Percentiles rank a stretch among this genome's conserved stretches.
Evolutionary conservation across 1,139 yeast species (phyloP).

Genomic region (Yamadazyma spencermartinsiae): DNA sequence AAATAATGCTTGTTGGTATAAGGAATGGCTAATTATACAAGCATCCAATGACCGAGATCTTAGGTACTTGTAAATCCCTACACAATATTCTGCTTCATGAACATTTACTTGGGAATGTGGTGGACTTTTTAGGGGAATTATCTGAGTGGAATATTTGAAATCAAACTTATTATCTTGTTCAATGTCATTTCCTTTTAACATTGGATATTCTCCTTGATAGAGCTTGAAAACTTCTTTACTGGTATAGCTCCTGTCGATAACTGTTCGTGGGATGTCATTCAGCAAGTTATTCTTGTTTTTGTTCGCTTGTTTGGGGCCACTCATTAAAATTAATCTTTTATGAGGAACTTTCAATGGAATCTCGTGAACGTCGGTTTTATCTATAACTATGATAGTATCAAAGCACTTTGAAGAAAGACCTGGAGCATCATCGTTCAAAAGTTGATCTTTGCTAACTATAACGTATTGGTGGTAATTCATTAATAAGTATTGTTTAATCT

Average conservation of each 20-base stretch:
- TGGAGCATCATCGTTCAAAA: not conserved
- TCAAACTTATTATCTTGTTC: not conserved
- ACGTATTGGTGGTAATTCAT: conserved; percentile 5
- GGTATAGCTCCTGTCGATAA: not conserved
- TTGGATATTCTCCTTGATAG: conserved; percentile 2
- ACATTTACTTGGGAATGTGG: conserved; percentile 11
- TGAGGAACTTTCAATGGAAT: not conserved
- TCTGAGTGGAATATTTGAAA: not conserved
- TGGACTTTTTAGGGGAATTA: not conserved
- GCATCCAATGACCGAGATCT: conserved; percentile 7
- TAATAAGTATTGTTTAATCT: conserved; percentile 8
- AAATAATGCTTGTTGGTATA: conserved; percentile 14
- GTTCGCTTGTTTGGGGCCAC: conserved; percentile 5
- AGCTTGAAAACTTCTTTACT: conserved; percentile 3
- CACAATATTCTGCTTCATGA: conserved; percentile 13
- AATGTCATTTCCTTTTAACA: not conserved
- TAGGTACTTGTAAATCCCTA: conserved; percentile 7
- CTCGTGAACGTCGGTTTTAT: conserved; percentile 8
- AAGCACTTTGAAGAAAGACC: conserved; percentile 1
- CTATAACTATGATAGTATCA: conserved; percentile 11
- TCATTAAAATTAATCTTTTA: conserved; percentile 9
- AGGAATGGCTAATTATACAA: conserved; percentile 11
- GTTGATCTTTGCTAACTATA: conserved; percentile 6
- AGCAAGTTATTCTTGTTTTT: not conserved
- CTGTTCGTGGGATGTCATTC: not conserved